Percentiles rank a stretch among this genome's conserved stretches.
Evolutionary conservation across 805 yeast species (phyloP).

Genomic region (Torulaspora gathmanii): DNA sequence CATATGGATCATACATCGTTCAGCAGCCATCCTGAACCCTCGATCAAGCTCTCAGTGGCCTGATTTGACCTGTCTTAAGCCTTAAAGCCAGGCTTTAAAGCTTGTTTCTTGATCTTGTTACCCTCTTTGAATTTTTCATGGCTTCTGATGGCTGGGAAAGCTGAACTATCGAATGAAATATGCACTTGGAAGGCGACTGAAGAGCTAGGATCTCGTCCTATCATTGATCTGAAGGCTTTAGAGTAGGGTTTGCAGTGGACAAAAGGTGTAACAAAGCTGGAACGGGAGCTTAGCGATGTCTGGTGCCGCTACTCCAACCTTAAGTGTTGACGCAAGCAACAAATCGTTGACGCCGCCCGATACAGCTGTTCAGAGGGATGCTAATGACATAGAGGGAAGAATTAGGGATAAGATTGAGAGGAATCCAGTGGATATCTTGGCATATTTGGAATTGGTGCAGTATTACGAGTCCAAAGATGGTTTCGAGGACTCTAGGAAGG

Average conservation of each 20-base stretch:
- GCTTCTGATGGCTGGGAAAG: neutral
- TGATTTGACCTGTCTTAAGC: neutral
- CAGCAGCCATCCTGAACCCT: neutral
- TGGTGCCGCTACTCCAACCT: conserved; percentile 14
- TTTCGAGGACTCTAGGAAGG: conserved; percentile 52
- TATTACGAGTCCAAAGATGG: conserved; percentile 49
- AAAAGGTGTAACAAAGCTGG: neutral
- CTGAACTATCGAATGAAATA: neutral
- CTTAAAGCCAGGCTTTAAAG: neutral
- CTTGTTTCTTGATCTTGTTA: neutral
- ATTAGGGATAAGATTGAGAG: conserved; percentile 50
- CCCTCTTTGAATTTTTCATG: conserved; percentile 3
- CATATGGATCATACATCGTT: conserved; percentile 18
- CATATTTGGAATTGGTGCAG: conserved; percentile 55
- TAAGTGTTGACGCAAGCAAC: conserved; percentile 10
- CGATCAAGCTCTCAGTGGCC: neutral
- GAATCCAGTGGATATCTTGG: conserved; percentile 49
- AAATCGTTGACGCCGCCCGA: conserved; percentile 11
- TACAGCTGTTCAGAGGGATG: conserved; percentile 5
- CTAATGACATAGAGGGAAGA: conserved; percentile 50
- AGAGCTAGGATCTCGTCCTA: neutral
- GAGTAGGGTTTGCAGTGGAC: too few relatives aligned
- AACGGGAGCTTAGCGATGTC: conserved; percentile 7
- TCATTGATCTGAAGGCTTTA: too few relatives aligned
- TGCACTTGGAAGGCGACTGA: neutral